phyloP scores from a whole-genome alignment of 2,329 filamentous ascomycete genomes.

The Penicillium sp. region DNA sequence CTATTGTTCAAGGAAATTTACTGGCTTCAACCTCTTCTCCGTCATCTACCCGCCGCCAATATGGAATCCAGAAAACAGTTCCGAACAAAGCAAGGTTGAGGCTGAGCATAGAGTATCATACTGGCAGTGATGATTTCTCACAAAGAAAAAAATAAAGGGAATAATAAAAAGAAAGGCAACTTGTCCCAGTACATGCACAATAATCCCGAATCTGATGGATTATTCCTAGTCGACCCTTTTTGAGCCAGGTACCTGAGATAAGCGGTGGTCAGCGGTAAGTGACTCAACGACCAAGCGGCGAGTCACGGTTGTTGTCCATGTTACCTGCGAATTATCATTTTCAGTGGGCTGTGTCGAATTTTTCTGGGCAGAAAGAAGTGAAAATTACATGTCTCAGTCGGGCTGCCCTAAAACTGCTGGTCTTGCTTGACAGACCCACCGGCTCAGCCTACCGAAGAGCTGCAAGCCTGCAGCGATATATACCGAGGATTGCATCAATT shows the following conservation, averaged over 20 bases:
- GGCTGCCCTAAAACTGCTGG: background rate
- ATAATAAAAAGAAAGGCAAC: background rate
- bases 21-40: background rate
- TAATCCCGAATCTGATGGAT: too few species aligned
- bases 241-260: background rate
- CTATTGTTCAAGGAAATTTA: too few species aligned
- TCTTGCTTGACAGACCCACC: background rate
- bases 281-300: background rate
- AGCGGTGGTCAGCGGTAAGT: background rate
- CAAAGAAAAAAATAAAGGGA: too few species aligned
- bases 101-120: background rate
- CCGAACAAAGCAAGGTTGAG: background rate
- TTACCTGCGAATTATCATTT: background rate
- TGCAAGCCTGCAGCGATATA: background rate
- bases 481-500: conserved; percentile 1
- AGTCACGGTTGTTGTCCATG: background rate
- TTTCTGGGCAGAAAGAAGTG: background rate
- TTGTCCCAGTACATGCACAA: background rate
- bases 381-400: conserved; percentile 1
- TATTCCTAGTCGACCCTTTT: background rate
- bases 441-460: conserved; percentile 5
- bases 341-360: background rate
- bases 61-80: background rate
- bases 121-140: too few species aligned
- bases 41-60: background rate